Evolutionary conservation across 164 flowering plant species (phyloP).

Genomic region (Nymphaea colorata): DNA sequence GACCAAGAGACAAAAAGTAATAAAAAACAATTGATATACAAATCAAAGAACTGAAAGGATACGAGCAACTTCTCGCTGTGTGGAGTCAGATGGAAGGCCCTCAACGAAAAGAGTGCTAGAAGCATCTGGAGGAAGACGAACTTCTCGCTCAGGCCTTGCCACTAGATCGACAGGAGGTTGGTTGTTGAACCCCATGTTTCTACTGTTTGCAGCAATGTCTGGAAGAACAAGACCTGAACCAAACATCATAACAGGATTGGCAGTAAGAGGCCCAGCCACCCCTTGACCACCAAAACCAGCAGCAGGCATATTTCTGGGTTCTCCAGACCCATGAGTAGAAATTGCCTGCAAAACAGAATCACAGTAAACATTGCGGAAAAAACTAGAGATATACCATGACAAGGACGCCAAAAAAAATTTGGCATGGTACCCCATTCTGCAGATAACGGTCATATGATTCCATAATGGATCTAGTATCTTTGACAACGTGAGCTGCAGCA

Average conservation of each 20-base stretch:
- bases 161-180: conserved; percentile 26
- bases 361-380: not conserved
- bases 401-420: not conserved
- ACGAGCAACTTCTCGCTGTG: conserved; percentile 69
- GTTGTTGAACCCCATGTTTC: conserved; percentile 21
- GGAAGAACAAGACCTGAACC: conserved; percentile 22
- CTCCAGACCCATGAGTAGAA: conserved; percentile 34
- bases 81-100: conserved; percentile 54
- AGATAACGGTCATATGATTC: conserved; percentile 74
- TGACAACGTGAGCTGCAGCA: conserved; percentile 19
- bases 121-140: conserved; percentile 73
- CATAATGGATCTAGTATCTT: conserved; percentile 44
- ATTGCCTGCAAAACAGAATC: conserved; percentile 31
- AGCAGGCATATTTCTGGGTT: conserved; percentile 17
- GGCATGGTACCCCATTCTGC: conserved; percentile 27
- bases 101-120: conserved; percentile 62
- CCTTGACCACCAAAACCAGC: conserved; percentile 26
- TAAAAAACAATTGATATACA: not conserved
- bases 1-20: not conserved
- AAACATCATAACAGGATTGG: conserved; percentile 22
- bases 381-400: not conserved
- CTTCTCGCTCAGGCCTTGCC: conserved; percentile 33
- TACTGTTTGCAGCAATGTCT: conserved; percentile 31
- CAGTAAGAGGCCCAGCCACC: conserved; percentile 17
- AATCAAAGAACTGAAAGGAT: conserved; percentile 29